Percentiles rank a stretch among this genome's conserved stretches.
Conservation (phyloP, 176 grass and related monocot species). For the Phoenix dactylifera region DNA sequence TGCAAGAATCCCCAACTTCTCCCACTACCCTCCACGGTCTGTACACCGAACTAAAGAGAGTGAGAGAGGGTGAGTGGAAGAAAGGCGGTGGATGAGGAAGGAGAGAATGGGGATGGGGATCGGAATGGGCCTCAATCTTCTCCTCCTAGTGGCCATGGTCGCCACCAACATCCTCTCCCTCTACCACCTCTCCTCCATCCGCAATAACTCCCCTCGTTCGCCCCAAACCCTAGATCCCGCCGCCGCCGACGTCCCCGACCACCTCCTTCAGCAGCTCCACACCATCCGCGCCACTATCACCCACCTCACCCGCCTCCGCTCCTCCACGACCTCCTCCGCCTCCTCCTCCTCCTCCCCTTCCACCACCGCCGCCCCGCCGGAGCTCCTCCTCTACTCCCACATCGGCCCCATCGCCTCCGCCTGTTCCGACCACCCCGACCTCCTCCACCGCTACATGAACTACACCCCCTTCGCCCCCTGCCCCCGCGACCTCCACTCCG, state of each 20-base stretch:
- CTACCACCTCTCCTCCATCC: constrained; percentile 73
- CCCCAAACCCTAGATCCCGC: neutral
- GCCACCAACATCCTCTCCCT: constrained; percentile 89
- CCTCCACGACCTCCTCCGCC: constrained; percentile 4
- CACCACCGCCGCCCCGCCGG: constrained; percentile 30
- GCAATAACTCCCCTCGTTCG: constrained; percentile 13
- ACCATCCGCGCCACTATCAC: constrained; percentile 73
- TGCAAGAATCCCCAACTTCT: too few species aligned
- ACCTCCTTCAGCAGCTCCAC: constrained; percentile 64
- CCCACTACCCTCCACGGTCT: too few species aligned
- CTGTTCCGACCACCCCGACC: constrained; percentile 55
- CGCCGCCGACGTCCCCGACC: constrained; percentile 12
- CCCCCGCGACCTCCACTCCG: constrained; percentile 42
- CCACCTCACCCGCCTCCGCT: constrained; percentile 62
- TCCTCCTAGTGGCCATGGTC: constrained; percentile 75
- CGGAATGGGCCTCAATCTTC: constrained; percentile 46
- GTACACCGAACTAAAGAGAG: too few species aligned
- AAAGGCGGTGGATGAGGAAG: constrained; percentile 11
- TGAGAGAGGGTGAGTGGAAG: too few species aligned
- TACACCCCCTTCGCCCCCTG: constrained; percentile 58
- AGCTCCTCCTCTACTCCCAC: constrained; percentile 57
- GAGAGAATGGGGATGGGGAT: constrained; percentile 20
- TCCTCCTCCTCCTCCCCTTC: constrained; percentile 5
- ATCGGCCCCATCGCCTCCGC: constrained; percentile 38
- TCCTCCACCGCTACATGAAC: constrained; percentile 66